Percentiles rank a stretch among this genome's conserved stretches.
Conservation (phyloP, 148 eudicot species). For the Beta vulgaris region DNA sequence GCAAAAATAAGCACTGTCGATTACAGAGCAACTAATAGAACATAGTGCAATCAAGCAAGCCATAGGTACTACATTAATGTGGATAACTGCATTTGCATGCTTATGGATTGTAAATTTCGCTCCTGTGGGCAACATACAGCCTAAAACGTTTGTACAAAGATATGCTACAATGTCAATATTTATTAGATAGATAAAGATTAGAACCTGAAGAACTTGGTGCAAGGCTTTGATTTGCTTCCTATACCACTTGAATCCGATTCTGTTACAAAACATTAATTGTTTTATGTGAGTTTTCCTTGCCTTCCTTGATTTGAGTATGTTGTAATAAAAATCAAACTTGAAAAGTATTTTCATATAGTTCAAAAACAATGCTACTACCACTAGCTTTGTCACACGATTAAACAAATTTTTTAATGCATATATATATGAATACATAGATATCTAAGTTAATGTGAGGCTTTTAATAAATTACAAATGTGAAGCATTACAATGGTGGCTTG, state of each 20-base stretch:
- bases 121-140: background rate
- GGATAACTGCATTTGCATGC: background rate
- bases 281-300: slow-evolving; percentile 40
- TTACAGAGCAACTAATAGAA: background rate
- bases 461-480: background rate
- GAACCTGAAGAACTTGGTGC: slow-evolving; percentile 93
- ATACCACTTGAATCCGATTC: slow-evolving; percentile 87
- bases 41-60: background rate
- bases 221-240: slow-evolving; percentile 98
- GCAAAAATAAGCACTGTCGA: background rate
- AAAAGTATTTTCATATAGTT: slow-evolving; percentile 9
- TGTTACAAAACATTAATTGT: slow-evolving; percentile 72
- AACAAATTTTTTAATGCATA: background rate
- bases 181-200: slow-evolving; percentile 54
- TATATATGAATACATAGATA: background rate
- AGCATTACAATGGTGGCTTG: background rate
- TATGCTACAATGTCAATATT: slow-evolving; percentile 24
- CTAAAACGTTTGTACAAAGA: background rate
- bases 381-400: slow-evolving; percentile 7
- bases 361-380: background rate
- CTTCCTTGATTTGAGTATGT: slow-evolving; percentile 11
- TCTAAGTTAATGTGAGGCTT: background rate
- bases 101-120: background rate
- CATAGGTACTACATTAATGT: too few relatives aligned
- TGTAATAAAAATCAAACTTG: slow-evolving; percentile 15